These are phyloP conservation scores for Podospora bellae-mahoneyi DNA, from an alignment of 495 filamentous ascomycete genomes.

Conservation along the genomic window DNA sequence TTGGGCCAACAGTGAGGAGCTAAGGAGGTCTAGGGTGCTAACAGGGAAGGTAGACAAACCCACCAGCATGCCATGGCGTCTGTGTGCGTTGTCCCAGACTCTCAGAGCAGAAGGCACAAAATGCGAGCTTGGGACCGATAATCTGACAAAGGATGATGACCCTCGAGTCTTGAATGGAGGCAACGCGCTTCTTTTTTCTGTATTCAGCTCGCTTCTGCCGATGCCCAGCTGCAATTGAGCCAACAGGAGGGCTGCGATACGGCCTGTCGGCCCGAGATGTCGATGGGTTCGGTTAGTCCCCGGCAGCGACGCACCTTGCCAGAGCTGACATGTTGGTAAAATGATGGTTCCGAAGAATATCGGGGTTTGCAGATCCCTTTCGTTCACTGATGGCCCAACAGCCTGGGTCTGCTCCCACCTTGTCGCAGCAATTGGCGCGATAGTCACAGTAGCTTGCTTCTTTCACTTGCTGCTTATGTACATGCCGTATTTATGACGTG, in stretches of 20 bases:
- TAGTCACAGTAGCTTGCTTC: neutral
- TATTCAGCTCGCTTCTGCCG: neutral
- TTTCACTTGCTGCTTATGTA: neutral
- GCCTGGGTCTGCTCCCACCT: neutral
- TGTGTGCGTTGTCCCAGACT: neutral
- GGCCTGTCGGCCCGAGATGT: conserved; percentile 1
- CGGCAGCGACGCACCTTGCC: neutral
- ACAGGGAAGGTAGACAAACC: neutral
- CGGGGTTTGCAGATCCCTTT: neutral
- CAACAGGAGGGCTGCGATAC: neutral
- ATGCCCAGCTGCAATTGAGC: conserved; percentile 4
- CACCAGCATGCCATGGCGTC: neutral
- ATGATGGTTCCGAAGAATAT: neutral
- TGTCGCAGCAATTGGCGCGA: neutral
- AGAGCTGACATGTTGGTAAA: neutral
- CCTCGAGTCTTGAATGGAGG: too few relatives aligned
- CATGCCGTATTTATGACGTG: neutral
- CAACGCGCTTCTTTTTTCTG: neutral
- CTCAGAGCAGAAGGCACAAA: neutral
- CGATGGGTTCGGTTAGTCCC: conserved; percentile 2
- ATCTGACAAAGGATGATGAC: neutral
- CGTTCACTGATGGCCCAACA: neutral
- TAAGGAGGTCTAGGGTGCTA: too few relatives aligned
- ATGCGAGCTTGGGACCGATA: neutral
- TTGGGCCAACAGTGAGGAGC: too few relatives aligned